A percentile compares a stretch with the other conserved stretches of the same genome.
Conservation (phyloP, 495 filamentous ascomycete genomes). For the Neurospora tetrasperma region DNA sequence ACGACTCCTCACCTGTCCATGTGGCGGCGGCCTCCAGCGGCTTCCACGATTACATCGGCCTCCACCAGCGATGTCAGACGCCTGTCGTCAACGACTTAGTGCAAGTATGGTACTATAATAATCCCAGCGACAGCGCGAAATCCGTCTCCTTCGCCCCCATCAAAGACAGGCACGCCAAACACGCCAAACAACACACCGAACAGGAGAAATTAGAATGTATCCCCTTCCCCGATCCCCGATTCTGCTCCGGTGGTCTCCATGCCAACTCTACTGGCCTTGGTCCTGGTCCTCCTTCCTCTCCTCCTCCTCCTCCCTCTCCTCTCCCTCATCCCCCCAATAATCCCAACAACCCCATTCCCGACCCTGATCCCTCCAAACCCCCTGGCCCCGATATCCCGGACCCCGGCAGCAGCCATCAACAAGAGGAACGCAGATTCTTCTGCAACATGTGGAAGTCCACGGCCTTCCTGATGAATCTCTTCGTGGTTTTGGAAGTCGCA, state of each 20-base stretch:
- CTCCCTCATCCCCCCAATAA: too few species aligned
- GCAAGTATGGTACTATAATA: slow-evolving; percentile 8
- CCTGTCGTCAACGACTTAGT: not conserved
- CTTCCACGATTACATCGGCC: slow-evolving; percentile 62
- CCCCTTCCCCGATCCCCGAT: slow-evolving; percentile 35
- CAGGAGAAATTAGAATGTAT: slow-evolving; percentile 17
- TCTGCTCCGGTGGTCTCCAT: not conserved
- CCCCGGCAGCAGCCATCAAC: slow-evolving; percentile 42
- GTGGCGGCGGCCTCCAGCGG: slow-evolving; percentile 21
- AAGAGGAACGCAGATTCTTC: slow-evolving; percentile 67
- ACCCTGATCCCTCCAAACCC: slow-evolving; percentile 40
- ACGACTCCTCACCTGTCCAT: not conserved
- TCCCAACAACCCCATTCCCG: slow-evolving; percentile 20
- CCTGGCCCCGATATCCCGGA: slow-evolving; percentile 44
- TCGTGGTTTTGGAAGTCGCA: slow-evolving; percentile 64
- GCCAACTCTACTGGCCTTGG: not conserved
- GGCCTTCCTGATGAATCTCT: slow-evolving; percentile 77
- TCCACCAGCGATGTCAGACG: slow-evolving; percentile 67
- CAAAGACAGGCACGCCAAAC: not conserved
- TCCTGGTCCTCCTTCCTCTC: too few species aligned
- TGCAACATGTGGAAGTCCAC: slow-evolving; percentile 85
- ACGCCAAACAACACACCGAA: not conserved
- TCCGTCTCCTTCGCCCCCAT: too few species aligned
- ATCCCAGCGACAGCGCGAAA: not conserved
- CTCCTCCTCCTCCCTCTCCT: too few species aligned